Evolutionary conservation across 1,284 basidiomycete species (phyloP).

Genomic region (Moniliophthora roreri): DNA sequence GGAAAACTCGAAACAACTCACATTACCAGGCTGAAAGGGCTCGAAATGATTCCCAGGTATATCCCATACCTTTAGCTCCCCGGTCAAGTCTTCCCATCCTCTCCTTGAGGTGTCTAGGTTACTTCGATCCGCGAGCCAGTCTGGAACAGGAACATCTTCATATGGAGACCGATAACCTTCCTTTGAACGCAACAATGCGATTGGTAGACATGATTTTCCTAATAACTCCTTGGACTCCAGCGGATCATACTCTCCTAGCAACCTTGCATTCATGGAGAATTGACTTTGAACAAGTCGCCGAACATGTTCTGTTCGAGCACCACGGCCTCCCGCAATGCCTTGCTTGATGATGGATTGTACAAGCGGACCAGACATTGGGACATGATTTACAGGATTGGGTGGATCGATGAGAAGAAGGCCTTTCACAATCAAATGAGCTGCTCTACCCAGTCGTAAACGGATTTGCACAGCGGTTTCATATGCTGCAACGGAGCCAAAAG

Average conservation of each 20-base stretch:
- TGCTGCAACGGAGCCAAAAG: neutral
- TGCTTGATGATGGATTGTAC: neutral
- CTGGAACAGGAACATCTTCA: neutral
- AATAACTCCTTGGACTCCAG: neutral
- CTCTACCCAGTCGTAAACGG: neutral
- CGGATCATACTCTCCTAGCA: neutral
- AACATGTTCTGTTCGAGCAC: neutral
- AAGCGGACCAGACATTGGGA: neutral
- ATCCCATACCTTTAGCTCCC: neutral
- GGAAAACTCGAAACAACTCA: neutral
- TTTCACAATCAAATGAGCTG: neutral
- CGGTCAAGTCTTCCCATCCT: neutral
- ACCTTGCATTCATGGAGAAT: neutral
- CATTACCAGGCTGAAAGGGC: neutral
- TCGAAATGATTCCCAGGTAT: constrained; percentile 3
- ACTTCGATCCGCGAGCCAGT: neutral
- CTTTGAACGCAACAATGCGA: neutral
- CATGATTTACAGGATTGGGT: neutral
- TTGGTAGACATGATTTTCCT: neutral
- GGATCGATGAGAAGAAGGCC: neutral
- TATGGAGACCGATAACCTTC: neutral
- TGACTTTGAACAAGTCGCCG: neutral
- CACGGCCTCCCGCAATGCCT: neutral
- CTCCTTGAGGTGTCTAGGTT: neutral
- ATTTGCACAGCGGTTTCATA: neutral